A percentile compares a stretch with the other conserved stretches of the same genome.
phyloP scores from a whole-genome alignment of 345 rosid species.

The Citrus reticulata region DNA sequence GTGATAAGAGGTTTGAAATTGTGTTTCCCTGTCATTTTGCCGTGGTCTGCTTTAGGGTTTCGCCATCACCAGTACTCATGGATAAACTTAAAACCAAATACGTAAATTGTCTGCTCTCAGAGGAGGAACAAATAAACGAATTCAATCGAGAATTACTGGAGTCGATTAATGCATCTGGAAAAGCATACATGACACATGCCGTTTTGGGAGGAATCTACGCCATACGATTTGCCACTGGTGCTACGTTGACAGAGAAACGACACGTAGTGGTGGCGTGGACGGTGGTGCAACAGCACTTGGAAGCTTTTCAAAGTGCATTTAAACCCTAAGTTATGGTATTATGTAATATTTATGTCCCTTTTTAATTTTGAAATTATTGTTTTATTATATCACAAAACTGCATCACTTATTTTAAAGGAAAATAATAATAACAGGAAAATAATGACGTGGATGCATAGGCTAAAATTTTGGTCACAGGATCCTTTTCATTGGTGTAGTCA shows the following conservation, averaged over 20 bases:
- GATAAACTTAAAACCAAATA: neutral
- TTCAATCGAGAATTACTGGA: conserved; percentile 29
- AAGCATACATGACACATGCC: conserved; percentile 31
- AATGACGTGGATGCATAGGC: too few relatives aligned
- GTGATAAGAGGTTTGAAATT: conserved; percentile 34
- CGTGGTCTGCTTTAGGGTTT: conserved; percentile 49
- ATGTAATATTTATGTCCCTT: too few relatives aligned
- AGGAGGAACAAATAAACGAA: conserved; percentile 16
- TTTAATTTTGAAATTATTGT: too few relatives aligned
- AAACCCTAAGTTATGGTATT: too few relatives aligned
- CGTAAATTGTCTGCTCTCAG: neutral
- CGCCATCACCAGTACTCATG: conserved; percentile 1
- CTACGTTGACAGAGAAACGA: conserved; percentile 23
- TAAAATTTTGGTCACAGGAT: too few relatives aligned
- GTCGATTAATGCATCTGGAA: conserved; percentile 35
- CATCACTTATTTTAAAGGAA: too few relatives aligned
- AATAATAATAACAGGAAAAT: too few relatives aligned
- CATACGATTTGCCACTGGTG: conserved; percentile 26
- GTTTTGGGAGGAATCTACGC: conserved; percentile 26
- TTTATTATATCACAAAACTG: too few relatives aligned
- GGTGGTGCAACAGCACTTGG: conserved; percentile 28
- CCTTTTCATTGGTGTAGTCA: too few relatives aligned
- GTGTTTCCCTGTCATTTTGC: conserved; percentile 36
- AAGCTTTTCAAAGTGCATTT: neutral
- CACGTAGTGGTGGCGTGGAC: conserved; percentile 30